These are phyloP conservation scores for Isabelozyma pseudorhagii DNA, from an alignment of 805 yeast species.

Conservation along the genomic window DNA sequence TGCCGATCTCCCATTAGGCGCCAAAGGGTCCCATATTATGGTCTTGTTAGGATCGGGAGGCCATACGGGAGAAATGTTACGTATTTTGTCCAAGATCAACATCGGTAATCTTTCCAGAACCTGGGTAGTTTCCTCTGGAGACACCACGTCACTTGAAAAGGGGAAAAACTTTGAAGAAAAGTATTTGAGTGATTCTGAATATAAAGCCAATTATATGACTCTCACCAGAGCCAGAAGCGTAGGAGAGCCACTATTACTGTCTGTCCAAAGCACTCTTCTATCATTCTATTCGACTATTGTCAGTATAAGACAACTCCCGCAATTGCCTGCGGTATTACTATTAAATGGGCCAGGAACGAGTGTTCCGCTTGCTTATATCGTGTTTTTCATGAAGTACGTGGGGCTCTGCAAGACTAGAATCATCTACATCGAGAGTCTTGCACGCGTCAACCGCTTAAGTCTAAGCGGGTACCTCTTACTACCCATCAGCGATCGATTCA, in stretches of 20 bases:
- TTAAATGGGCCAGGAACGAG: slow-evolving; percentile 84
- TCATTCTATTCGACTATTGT: slow-evolving; percentile 31
- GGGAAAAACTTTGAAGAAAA: slow-evolving; percentile 32
- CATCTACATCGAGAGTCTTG: slow-evolving; percentile 81
- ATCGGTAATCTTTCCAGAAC: slow-evolving; percentile 23
- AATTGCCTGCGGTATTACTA: slow-evolving; percentile 43
- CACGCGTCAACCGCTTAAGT: slow-evolving; percentile 74
- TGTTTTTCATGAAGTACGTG: slow-evolving; percentile 48
- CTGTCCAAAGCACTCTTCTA: slow-evolving; percentile 42
- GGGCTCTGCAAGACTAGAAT: slow-evolving; percentile 53
- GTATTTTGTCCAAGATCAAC: slow-evolving; percentile 49
- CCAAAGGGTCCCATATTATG: slow-evolving; percentile 36
- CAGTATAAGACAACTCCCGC: slow-evolving; percentile 22
- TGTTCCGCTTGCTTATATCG: slow-evolving; percentile 61
- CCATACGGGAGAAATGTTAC: slow-evolving; percentile 93
- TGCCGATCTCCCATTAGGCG: slow-evolving; percentile 2
- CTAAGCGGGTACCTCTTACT: slow-evolving; percentile 70
- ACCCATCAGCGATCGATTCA: slow-evolving; percentile 69
- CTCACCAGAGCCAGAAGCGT: slow-evolving; percentile 60
- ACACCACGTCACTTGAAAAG: slow-evolving; percentile 45
- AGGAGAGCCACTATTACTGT: slow-evolving; percentile 49
- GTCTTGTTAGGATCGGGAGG: slow-evolving; percentile 93
- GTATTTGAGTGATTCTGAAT: slow-evolving; percentile 7
- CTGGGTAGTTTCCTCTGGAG: slow-evolving; percentile 50
- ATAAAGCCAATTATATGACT: slow-evolving; percentile 19